Evolutionary conservation across 129 eudicot genomes (phyloP), one percentile per base, ranked within the genome.

Genomic region (Tagetes patula): DNA sequence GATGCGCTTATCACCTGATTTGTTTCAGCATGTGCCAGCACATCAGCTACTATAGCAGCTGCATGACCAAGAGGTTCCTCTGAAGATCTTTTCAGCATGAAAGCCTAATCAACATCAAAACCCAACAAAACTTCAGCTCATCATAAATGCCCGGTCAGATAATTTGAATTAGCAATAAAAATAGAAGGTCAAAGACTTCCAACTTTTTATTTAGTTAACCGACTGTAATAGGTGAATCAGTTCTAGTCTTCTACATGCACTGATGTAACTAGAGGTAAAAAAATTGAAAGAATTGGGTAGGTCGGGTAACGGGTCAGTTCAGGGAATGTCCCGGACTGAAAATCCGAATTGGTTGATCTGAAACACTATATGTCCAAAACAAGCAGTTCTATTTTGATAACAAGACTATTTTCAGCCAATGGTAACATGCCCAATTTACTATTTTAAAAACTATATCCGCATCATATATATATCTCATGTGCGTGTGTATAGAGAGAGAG

Each of bases 51-150:
- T 63, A 95, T 90, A 14, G 97, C 89, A 27, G 99, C 96, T 8
- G 98, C 98, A 83, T 94, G 98, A 39, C 98, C 98, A 43, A 90
- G 96, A 47, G 98, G 96, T 67, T 94, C 98, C 80, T 94, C 98
- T 31, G 85, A 77, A 33, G 96, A 92, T 70, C 96, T 86, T 83
- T 82, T 94, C 82, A 94, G 75, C 98, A 94, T 88, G 83, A 94
- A 94, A 3, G 98, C 93, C 98, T 94, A 45, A 12, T 65, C 6
- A 49, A 61, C 30, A 62, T 71, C 54, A 13, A 37, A 37, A 59
- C 30, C 32, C 42, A 56, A 38, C 9, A 60, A 60, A 32, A 59
- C 65, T 59, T 59, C 40, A 59, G 39, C 65, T 59, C 65, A 9
- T 59, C 0, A 59, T 9, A 8, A 9, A 3, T 8, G 20, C 20